phyloP scores from a whole-genome alignment of 192 early-diverging fungal genomes.

The Phycomyces nitens region DNA sequence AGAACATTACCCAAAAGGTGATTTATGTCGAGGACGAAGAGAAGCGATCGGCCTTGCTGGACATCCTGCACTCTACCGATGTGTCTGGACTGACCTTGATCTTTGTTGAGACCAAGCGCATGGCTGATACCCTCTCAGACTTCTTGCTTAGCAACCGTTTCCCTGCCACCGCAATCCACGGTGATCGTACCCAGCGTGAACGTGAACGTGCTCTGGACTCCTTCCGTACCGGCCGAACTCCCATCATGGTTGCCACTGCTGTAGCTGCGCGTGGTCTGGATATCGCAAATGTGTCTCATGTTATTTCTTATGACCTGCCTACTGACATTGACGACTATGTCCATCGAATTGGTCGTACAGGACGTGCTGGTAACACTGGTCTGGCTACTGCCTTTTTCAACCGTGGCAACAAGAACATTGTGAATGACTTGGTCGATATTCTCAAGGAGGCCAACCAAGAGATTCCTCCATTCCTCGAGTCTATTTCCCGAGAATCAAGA shows the following conservation, averaged over 20 bases:
- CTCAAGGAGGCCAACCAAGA: slow-evolving; percentile 95
- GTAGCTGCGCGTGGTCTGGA: slow-evolving; percentile 95
- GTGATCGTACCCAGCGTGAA: slow-evolving; percentile 92
- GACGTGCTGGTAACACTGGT: slow-evolving; percentile 93
- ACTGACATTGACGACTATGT: slow-evolving; percentile 97
- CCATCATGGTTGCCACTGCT: slow-evolving; percentile 94
- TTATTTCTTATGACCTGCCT: slow-evolving; percentile 95
- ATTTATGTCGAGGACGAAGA: slow-evolving; percentile 94
- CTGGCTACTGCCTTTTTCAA: slow-evolving; percentile 94
- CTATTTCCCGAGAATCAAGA: slow-evolving; percentile 58
- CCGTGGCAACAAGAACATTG: slow-evolving; percentile 78
- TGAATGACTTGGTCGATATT: slow-evolving; percentile 81
- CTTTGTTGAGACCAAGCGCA: slow-evolving; percentile 96
- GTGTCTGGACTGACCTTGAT: slow-evolving; percentile 77
- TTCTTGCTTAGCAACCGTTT: slow-evolving; percentile 72
- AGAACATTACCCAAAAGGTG: slow-evolving; percentile 93
- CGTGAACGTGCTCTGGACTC: slow-evolving; percentile 86
- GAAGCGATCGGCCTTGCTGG: slow-evolving; percentile 85
- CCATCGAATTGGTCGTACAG: slow-evolving; percentile 98
- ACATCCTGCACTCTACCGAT: slow-evolving; percentile 62
- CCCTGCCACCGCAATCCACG: slow-evolving; percentile 95
- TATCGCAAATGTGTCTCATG: slow-evolving; percentile 77
- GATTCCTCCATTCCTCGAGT: slow-evolving; percentile 77
- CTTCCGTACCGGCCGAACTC: slow-evolving; percentile 80
- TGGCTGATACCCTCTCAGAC: slow-evolving; percentile 86